Conservation (phyloP, 345 rosid species). For the Zanthoxylum bungeanum region DNA sequence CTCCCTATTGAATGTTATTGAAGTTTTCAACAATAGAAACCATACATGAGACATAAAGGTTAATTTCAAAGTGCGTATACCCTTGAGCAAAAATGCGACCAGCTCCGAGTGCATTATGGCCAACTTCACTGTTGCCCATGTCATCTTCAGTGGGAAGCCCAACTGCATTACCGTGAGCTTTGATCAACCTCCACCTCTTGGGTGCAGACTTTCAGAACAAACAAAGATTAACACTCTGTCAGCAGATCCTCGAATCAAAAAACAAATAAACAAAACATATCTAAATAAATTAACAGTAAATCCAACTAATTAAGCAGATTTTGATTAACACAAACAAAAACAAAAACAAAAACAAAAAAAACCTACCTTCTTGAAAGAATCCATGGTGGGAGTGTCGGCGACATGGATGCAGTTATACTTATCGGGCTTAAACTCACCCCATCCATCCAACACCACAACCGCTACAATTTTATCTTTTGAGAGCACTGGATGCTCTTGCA, state of each 20-base stretch:
- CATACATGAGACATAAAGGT: neutral
- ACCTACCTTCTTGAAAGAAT: slow-evolving; percentile 72
- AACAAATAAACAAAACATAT: neutral
- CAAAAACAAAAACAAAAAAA: too few relatives aligned
- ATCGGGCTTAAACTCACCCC: slow-evolving; percentile 93
- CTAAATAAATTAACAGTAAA: neutral
- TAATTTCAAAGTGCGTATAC: too few relatives aligned
- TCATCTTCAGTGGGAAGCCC: slow-evolving; percentile 97
- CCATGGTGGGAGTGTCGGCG: slow-evolving; percentile 91
- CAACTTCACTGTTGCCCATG: slow-evolving; percentile 99
- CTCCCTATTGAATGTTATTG: neutral
- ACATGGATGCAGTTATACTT: slow-evolving; percentile 82
- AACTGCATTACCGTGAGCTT: slow-evolving; percentile 88
- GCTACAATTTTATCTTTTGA: slow-evolving; percentile 78
- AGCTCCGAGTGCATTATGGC: slow-evolving; percentile 98
- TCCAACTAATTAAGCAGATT: too few relatives aligned
- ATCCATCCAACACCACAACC: slow-evolving; percentile 86
- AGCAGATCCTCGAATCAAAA: neutral
- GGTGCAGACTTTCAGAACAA: slow-evolving; percentile 55
- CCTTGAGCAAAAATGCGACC: slow-evolving; percentile 97
- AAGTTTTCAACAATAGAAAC: neutral
- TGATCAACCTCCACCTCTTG: slow-evolving; percentile 79
- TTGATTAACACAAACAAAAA: too few relatives aligned
- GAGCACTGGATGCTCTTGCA: slow-evolving; percentile 79
- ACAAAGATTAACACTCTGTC: neutral